Base-by-base conservation (phyloP, 805 yeast species). In the Candida pini region DNA sequence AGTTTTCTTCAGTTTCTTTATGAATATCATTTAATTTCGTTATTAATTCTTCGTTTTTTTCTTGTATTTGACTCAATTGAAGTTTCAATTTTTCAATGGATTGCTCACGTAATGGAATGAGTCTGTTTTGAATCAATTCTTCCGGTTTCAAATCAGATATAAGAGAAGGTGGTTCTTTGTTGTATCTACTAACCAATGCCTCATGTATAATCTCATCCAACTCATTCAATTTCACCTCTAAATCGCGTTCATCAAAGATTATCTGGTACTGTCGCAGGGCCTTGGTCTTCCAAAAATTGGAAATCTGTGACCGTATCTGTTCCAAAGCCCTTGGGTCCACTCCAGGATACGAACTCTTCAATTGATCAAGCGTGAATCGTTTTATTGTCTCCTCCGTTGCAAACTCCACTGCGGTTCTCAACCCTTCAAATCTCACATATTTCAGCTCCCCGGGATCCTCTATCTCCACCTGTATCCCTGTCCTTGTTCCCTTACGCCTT, bases 191-290 rank as follows among this genome's bases (percentile, higher is more conserved):
- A 16, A 30, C 32, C 30, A 39, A 33, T 19, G 77, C 76, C 9
- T 52, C 54, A 20, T 58, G 54, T 10, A 74, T 62, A 13, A 74
- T 54, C 35, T 66, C 68, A 47, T 74, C 81, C 30, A 74, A 53
- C 33, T 64, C 66, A 41, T 72, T 55, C 31, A 74, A 54, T 36
- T 67, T 71, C 14, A 24, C 31, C 41, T 69, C 62, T 17, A 74
- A 48, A 23, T 65, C 61, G 12, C 72, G 39, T 36, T 74, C 78
- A 9, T 54, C 42, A 47, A 66, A 72, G 2, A 74, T 71, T 31
- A 60, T 52, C 5, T 64, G 66, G 38, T 73, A 73, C 48, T 73
- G 78, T 15, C 58, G 54, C 25, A 63, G 42, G 4, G 72, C 60
- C 28, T 58, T 65, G 14, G 47, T 47, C 31, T 58, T 55, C 71